Percentiles rank a stretch among this genome's conserved stretches.
phyloP scores from a whole-genome alignment of 1,284 basidiomycete genomes.

The Apiotrichum sp. region DNA sequence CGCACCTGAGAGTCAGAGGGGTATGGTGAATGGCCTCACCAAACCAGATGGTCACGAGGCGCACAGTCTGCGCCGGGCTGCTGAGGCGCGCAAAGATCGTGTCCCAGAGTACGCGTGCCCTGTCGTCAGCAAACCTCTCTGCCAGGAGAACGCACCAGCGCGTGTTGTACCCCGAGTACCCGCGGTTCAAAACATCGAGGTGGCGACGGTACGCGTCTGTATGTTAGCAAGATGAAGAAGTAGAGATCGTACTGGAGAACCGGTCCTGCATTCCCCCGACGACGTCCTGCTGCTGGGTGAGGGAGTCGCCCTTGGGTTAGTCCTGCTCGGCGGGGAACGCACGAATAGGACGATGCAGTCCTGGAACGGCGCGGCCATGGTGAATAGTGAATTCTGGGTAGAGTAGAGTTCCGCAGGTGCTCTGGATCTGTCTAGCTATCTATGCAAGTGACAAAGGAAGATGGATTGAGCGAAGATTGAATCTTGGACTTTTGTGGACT shows the following conservation, averaged over 20 bases:
- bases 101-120: slow-evolving; percentile 18
- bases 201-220: slow-evolving; percentile 31
- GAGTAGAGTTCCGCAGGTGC: too few species aligned
- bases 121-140: slow-evolving; percentile 1
- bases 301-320: slow-evolving; percentile 22
- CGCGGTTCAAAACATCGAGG: slow-evolving; percentile 36
- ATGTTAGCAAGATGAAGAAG: background rate
- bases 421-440: too few species aligned
- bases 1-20: slow-evolving; percentile 15
- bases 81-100: slow-evolving; percentile 23
- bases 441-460: too few species aligned
- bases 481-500: too few species aligned
- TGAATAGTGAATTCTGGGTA: background rate
- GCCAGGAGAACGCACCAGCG: slow-evolving; percentile 30
- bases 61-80: slow-evolving; percentile 5
- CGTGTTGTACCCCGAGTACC: slow-evolving; percentile 34
- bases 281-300: slow-evolving; percentile 24
- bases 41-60: slow-evolving; percentile 38
- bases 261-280: slow-evolving; percentile 12
- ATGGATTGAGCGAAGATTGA: too few species aligned
- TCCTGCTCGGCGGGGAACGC: background rate
- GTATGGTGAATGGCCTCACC: slow-evolving; percentile 14
- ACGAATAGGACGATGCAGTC: background rate
- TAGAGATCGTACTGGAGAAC: slow-evolving; percentile 12
- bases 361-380: background rate